phyloP scores from a whole-genome alignment of 257 asterid genomes.

The Primulina huaijiensis region DNA sequence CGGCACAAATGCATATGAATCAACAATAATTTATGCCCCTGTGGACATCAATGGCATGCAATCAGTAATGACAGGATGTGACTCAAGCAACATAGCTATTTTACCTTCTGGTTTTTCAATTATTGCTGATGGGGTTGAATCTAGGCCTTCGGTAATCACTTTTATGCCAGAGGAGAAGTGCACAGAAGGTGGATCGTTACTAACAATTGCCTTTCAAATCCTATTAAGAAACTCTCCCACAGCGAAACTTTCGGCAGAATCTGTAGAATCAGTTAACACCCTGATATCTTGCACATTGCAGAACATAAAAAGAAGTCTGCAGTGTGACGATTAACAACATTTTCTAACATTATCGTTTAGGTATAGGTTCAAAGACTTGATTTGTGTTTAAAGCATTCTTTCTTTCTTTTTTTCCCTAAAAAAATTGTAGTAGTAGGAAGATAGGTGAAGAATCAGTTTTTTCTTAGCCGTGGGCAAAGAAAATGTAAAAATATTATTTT shows the following conservation, averaged over 20 bases:
- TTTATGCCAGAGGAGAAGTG: slow-evolving; percentile 61
- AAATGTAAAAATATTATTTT: not conserved
- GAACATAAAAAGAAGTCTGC: slow-evolving; percentile 62
- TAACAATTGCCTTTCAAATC: slow-evolving; percentile 66
- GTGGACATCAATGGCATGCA: slow-evolving; percentile 67
- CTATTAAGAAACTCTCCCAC: slow-evolving; percentile 54
- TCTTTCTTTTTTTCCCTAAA: not conserved
- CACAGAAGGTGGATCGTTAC: slow-evolving; percentile 75
- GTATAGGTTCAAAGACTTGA: not conserved
- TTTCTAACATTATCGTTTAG: not conserved
- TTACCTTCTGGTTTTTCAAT: slow-evolving; percentile 78
- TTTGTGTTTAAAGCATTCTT: not conserved
- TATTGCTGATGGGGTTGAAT: slow-evolving; percentile 71
- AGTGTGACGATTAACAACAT: slow-evolving; percentile 55
- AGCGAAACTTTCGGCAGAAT: slow-evolving; percentile 44
- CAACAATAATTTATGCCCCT: slow-evolving; percentile 67
- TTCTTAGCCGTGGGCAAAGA: not conserved
- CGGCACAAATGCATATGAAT: slow-evolving; percentile 58
- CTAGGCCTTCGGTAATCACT: slow-evolving; percentile 57
- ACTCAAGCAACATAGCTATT: slow-evolving; percentile 65
- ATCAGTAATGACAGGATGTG: slow-evolving; percentile 74
- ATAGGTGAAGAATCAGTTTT: slow-evolving; percentile 10
- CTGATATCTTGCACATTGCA: slow-evolving; percentile 61
- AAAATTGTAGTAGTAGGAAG: slow-evolving; percentile 17
- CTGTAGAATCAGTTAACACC: slow-evolving; percentile 58